phyloP scores from a whole-genome alignment of 2,329 filamentous ascomycete genomes.

The Colletotrichum aenigma region DNA sequence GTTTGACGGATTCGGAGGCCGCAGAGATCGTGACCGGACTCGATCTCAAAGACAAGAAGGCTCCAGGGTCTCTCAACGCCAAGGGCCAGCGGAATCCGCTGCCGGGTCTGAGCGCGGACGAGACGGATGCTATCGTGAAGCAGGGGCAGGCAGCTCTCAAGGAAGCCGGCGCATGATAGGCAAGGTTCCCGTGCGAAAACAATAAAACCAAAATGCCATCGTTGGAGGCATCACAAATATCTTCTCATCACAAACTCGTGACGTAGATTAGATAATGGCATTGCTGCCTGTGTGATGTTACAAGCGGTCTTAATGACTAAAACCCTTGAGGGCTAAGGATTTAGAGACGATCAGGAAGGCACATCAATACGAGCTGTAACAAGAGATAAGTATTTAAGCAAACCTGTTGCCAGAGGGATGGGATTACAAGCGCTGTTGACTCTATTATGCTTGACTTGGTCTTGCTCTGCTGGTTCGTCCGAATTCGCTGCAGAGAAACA shows the following conservation, averaged over 20 bases:
- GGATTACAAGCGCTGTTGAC: neutral
- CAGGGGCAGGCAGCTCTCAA: constrained; percentile 16
- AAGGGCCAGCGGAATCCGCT: constrained; percentile 12
- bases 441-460: neutral
- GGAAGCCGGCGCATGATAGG: constrained; percentile 8
- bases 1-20: constrained; percentile 12
- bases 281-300: neutral
- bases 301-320: neutral
- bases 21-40: constrained; percentile 11
- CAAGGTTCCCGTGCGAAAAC: neutral
- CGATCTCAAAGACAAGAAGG: constrained; percentile 13
- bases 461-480: neutral
- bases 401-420: neutral
- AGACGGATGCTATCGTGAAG: constrained; percentile 17
- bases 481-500: neutral
- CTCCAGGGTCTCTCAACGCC: constrained; percentile 1
- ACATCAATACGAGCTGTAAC: neutral
- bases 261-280: neutral
- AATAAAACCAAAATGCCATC: neutral
- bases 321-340: neutral
- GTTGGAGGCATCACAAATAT: neutral
- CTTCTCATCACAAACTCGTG: neutral
- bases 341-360: neutral
- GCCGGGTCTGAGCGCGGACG: constrained; percentile 4
- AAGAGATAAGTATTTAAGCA: neutral